Evolutionary conservation across 345 rosid species (phyloP), one percentile per base, ranked within the genome.

Genomic region (Ceriops tagal): DNA sequence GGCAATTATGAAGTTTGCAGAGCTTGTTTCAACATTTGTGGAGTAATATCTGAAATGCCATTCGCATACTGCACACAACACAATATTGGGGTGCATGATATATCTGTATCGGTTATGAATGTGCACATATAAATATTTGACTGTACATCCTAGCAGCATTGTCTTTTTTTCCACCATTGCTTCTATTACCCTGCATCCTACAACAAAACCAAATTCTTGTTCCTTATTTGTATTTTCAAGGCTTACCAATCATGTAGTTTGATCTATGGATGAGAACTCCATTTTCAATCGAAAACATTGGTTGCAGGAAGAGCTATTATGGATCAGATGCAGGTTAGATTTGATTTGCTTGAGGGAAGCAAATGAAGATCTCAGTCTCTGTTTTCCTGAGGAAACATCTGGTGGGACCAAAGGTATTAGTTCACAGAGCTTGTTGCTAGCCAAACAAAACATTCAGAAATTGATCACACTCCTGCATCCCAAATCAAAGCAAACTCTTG

Each of bases 261-360:
- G 32, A 35, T 24, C 19, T 32, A 6, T 69, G 49, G 53, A 34
- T 22, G n/a, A 22, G 19, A 57, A 62, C 28, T 49, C 64, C 30
- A 66, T 59, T 22, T 53, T 21, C 34, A 49, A 8, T 64, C 61
- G 11, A 46, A 69, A 58, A 73, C 68, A n/a, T 82, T 61, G 64
- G 61, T 78, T 71, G 75, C 91, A 90, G 98, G 86, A 63, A 71
- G 88, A 85, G 71, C 70, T 83, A 67, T 70, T 88, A 66, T 85
- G 85, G 90, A 73, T 64, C 71, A 76, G 73, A 68, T 90, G 98
- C 79, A 71, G 83, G 85, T 72, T 80, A 58, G 90, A 89, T 69
- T 76, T 89, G 73, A 73, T 73, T 60, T 73, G 66, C 62, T 78
- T 89, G 70, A 83, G 80, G 74, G 91, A 86, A 30, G 76, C 75